Base-by-base conservation (phyloP, 2,329 filamentous ascomycete species). In the Cryphonectria naterciae region DNA sequence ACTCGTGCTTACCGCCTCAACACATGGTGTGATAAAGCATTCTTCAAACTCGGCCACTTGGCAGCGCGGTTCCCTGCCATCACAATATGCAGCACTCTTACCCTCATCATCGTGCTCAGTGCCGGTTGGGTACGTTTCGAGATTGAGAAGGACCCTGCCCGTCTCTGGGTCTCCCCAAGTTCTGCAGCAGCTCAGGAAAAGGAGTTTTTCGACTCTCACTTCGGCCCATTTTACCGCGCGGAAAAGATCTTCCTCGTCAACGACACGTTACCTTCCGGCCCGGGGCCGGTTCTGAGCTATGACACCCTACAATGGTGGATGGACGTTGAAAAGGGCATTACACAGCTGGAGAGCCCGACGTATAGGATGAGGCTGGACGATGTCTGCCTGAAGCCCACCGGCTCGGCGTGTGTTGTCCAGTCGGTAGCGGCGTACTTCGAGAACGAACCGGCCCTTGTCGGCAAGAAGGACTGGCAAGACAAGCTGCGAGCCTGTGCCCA, bases 201-300 rank as follows among this genome's bases (percentile, higher is more conserved):
- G 83, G 87, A 88, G 1, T 99, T 97, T 79, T 99, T 98, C 74
- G 97, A 99, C 78, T 80, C 88, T 49, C 94, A 94, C 76, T 99
- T 99, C 79, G 97, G 96, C 0, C 94, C 95, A 0, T 99, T 99
- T 78, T 99, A 96, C 81, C 92, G 96, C 56, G 92, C 95, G 0
- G 93, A 99, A 80, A 96, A 99, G 81, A 89, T 91, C 0, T 99
- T 99, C 80, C 81, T 99, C 19, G 94, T 98, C 73, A 99, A 98
- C 74, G 95, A 98, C 75, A 94, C 90, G 0, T 79, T 86, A 0
- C 76, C 86, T 2, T 85, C 85, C 2, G 88, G 88, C 0, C 86
- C 90, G 2, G 90, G 92, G 0, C 93, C 94, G 0, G 94, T 98
- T 1, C 83, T 99, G 70, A 94, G 89, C 79, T 96, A 97, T 75